Conservation (phyloP, 805 yeast genomes). For the Metschnikowia chrysomelidarum region DNA sequence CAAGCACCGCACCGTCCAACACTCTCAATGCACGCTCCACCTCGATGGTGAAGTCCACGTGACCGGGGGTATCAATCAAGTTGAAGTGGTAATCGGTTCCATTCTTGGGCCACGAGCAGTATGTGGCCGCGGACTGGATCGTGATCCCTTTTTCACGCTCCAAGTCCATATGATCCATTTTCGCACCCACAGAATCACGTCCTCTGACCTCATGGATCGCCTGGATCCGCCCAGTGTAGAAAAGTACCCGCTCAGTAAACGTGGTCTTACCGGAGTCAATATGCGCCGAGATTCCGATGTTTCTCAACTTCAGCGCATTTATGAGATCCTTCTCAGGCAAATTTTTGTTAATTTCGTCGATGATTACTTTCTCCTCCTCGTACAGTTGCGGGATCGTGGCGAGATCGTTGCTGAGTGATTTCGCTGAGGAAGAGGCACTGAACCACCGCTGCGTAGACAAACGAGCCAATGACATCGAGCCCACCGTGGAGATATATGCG, state of each 20-base stretch:
- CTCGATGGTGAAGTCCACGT: slow-evolving; percentile 97
- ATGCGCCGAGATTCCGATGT: slow-evolving; percentile 97
- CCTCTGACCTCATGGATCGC: slow-evolving; percentile 98
- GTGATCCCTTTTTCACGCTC: slow-evolving; percentile 99
- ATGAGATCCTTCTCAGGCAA: slow-evolving; percentile 52
- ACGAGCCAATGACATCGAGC: too few species aligned
- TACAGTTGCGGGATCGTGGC: slow-evolving; percentile 42
- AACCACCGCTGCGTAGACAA: too few species aligned
- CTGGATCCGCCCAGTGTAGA: slow-evolving; percentile 94
- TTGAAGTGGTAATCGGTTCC: slow-evolving; percentile 76
- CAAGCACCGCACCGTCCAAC: slow-evolving; percentile 96
- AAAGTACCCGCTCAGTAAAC: slow-evolving; percentile 94
- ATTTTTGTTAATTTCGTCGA: slow-evolving; percentile 53
- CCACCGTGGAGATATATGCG: too few species aligned
- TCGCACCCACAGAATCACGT: slow-evolving; percentile 96
- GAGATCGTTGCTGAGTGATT: slow-evolving; percentile 14
- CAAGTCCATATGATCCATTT: slow-evolving; percentile 98
- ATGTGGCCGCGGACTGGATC: slow-evolving; percentile 98
- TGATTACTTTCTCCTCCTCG: slow-evolving; percentile 69
- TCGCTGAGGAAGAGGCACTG: neutral
- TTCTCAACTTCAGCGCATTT: slow-evolving; percentile 66
- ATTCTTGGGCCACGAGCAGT: slow-evolving; percentile 91
- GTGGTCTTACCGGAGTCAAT: slow-evolving; percentile 98
- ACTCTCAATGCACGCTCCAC: slow-evolving; percentile 99
- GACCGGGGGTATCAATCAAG: slow-evolving; percentile 98